Base-by-base conservation (phyloP, 116 monocot species). In the Trichopus zeylanicus region DNA sequence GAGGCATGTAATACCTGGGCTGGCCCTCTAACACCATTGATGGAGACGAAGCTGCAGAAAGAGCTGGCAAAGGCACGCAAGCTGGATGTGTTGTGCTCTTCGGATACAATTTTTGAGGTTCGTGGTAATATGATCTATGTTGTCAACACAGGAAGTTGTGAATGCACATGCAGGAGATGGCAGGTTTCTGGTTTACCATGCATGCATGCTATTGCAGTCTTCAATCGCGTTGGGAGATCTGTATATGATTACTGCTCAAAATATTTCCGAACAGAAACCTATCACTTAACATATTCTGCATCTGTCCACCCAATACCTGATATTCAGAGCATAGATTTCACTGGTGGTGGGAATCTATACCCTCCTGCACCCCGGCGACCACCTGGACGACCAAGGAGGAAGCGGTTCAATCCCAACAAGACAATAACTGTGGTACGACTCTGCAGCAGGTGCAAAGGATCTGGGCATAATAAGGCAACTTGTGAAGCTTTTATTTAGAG, bases 161-260 rank as follows among this genome's bases (percentile, higher is more conserved):
- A 88, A 25, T 93, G 93, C 69, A 82, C 85, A 2, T 93, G 93
- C 56, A 21, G 81, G 22, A 77, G 71, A 63, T 93, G 93, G 93
- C 84, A 93, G 51, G 70, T 82, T 1, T 66, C 72, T n/a, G 93
- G 93, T 0, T 26, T 93, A n/a, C 89, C 89, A 30, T 93, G 89
- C 63, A 49, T 73, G 57, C 93, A 93, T 66, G 93, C 89, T 31
- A 55, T 88, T 48, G 82, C 85, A 4, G 89, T 85, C 1, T 29
- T 91, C 29, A 69, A 78, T 26, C 70, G 53, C 1, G 66, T 61
- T 0, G 46, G 72, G 24, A 61, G 51, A 16, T 66, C 39, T 51
- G 30, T 71, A 0, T 73, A 63, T 42, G 71, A 78, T 22, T 92
- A 69, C 32, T 92, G 87, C 57, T 72, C 78, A 7, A 78, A 87